Evolutionary conservation across 768 basidiomycete species (phyloP).

Genomic region (Cubamyces lactineus): DNA sequence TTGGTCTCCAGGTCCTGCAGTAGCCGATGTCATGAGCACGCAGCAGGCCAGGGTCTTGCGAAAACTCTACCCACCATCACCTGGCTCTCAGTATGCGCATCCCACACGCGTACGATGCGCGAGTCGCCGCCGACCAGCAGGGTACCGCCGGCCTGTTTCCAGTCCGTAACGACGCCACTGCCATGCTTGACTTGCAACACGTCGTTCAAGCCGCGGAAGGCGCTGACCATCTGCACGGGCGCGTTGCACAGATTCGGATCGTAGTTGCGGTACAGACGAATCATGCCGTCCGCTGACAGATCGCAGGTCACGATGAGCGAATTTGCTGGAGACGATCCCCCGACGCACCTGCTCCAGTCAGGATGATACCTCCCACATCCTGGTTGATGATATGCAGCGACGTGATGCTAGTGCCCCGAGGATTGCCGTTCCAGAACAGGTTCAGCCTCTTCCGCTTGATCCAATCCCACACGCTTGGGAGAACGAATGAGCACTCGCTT

Average conservation of each 20-base stretch:
- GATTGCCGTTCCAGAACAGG: conserved; percentile 89
- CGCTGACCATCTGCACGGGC: conserved; percentile 88
- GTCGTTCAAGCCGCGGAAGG: conserved; percentile 88
- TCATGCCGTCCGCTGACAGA: conserved; percentile 80
- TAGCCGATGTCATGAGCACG: conserved; percentile 8
- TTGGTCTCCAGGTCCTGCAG: conserved; percentile 85
- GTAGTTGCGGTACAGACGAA: conserved; percentile 92
- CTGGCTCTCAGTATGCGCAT: conserved; percentile 86
- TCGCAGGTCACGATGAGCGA: not conserved
- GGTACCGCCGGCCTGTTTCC: conserved; percentile 88
- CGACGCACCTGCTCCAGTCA: conserved; percentile 80
- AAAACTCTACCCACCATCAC: conserved; percentile 55
- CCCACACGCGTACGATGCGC: conserved; percentile 89
- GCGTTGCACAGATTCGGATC: conserved; percentile 72
- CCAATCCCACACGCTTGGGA: conserved; percentile 91
- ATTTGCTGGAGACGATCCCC: not conserved
- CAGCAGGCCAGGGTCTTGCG: not conserved
- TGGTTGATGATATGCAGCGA: conserved; percentile 93
- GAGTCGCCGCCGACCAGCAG: conserved; percentile 93
- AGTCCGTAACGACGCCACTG: conserved; percentile 85
- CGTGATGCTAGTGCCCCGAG: conserved; percentile 80
- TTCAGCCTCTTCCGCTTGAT: conserved; percentile 74
- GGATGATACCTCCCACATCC: conserved; percentile 87
- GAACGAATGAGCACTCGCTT: not conserved
- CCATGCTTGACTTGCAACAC: conserved; percentile 75